phyloP scores from a whole-genome alignment of 2,329 filamentous ascomycete species.

The Colletotrichum magnum region DNA sequence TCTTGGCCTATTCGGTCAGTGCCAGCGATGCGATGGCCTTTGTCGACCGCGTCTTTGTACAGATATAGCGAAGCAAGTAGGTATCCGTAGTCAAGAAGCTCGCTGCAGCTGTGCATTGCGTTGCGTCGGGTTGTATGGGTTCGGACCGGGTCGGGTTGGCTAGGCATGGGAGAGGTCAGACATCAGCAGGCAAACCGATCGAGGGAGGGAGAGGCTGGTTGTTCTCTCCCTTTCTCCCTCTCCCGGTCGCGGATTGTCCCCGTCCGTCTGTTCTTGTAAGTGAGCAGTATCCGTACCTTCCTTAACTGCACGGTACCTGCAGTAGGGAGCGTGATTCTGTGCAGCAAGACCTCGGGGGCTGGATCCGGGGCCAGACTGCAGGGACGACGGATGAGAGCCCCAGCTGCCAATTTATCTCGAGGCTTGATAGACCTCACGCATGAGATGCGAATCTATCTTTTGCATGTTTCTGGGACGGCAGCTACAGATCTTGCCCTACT shows the following conservation, averaged over 20 bases:
- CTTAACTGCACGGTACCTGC: too few species aligned
- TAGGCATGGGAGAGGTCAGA: too few species aligned
- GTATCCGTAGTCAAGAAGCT: not conserved
- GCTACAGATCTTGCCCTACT: slow-evolving; percentile 1
- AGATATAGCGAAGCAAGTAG: not conserved
- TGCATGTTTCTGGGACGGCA: slow-evolving; percentile 10
- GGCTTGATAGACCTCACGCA: not conserved
- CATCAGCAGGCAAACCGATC: not conserved
- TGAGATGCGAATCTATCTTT: slow-evolving; percentile 25
- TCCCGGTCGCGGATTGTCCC: slow-evolving; percentile 5
- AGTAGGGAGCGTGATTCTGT: too few species aligned
- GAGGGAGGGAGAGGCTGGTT: slow-evolving; percentile 5
- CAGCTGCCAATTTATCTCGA: too few species aligned
- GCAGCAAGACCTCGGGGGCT: too few species aligned
- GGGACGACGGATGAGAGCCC: too few species aligned
- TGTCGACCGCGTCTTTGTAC: not conserved
- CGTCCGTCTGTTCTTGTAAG: not conserved
- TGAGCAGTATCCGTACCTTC: too few species aligned
- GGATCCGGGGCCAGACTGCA: too few species aligned
- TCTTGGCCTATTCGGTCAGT: slow-evolving; percentile 1
- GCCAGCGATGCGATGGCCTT: not conserved
- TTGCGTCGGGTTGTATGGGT: not conserved
- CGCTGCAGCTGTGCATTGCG: not conserved
- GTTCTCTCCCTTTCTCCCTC: not conserved
- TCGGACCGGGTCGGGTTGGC: not conserved